Base-by-base conservation (phyloP, 2,329 filamentous ascomycete genomes). In the Alternaria burnsii region DNA sequence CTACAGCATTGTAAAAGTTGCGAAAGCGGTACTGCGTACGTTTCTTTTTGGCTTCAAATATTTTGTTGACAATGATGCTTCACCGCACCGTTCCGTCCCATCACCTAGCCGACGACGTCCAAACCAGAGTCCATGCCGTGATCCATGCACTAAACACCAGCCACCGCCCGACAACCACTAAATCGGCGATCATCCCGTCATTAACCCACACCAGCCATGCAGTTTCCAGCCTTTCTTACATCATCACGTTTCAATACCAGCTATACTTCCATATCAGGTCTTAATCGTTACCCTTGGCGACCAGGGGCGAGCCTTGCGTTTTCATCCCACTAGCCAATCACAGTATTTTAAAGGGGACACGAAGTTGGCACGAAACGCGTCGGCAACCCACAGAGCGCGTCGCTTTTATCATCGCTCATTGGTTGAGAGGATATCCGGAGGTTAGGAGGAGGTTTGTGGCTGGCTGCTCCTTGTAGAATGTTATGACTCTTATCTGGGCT, bases 321-420 rank as follows among this genome's bases (percentile, higher is more conserved):
- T 44, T 16, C 14, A 12, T 14, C 20, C 46, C 9, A 8, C 12
- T 7, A 30, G 4, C 55, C 55, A 58, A 58, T 52, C 26, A 46
- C 9, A 36, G 32, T 26, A 16, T 24, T 26, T 22, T 36, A 14
- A 38, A 30, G 28, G 14, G 24, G 53, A 63, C 58, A 59, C 61
- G 61, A 60, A 63, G 47, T 12, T 58, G 58, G 58, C 58, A 59
- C 60, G 60, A 58, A 53, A 62, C 59, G 59, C 59, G 59, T 62
- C 36, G 43, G 40, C 48, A 22, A 50, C 14, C 34, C 22, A 7
- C 38, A 32, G 46, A 50, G 46, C 46, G 46, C 46, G 46, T 50
- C 8, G 46, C 2, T 50, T 36, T 16, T 12, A 32, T 22, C 2
- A 8, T 9, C 16, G 5, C 36, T 50, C 20, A 50, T 50, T 50